Evolutionary conservation across 1,284 basidiomycete species (phyloP).

Genomic region (Rhodotorula sp.): DNA sequence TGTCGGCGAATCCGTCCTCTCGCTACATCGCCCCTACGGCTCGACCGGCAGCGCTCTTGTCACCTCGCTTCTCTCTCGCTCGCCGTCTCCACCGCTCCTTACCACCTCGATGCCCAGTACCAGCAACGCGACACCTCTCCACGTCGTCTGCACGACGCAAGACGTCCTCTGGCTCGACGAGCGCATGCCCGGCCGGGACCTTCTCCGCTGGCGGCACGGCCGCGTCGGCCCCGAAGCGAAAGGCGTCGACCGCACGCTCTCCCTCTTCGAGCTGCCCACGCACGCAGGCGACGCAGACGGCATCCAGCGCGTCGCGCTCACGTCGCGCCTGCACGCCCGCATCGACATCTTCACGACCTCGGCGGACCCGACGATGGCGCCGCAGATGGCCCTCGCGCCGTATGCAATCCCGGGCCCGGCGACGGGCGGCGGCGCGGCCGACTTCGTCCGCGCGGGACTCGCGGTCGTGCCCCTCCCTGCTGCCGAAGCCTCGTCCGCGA

Average conservation of each 20-base stretch:
- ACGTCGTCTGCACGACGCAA: conserved; percentile 33
- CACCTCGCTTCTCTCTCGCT: conserved; percentile 6
- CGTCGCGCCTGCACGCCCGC: conserved; percentile 8
- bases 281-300: too few relatives aligned
- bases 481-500: too few relatives aligned
- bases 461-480: neutral
- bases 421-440: neutral
- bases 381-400: conserved; percentile 17
- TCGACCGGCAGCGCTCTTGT: neutral
- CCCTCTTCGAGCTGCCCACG: conserved; percentile 11
- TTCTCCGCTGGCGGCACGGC: conserved; percentile 26
- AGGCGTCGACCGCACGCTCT: conserved; percentile 24
- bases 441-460: neutral
- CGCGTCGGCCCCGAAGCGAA: conserved; percentile 25
- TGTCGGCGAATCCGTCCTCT: neutral
- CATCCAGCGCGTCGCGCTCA: conserved; percentile 21
- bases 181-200: conserved; percentile 32
- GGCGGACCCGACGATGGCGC: neutral
- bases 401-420: conserved; percentile 1
- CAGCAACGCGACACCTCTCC: neutral
- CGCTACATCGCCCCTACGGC: conserved; percentile 4
- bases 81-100: neutral
- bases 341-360: conserved; percentile 19
- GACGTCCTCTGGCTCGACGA: conserved; percentile 35
- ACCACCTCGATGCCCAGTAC: neutral